These are phyloP conservation scores for Glycine soja DNA, from an alignment of 306 rosid species.

Conservation along the genomic window DNA sequence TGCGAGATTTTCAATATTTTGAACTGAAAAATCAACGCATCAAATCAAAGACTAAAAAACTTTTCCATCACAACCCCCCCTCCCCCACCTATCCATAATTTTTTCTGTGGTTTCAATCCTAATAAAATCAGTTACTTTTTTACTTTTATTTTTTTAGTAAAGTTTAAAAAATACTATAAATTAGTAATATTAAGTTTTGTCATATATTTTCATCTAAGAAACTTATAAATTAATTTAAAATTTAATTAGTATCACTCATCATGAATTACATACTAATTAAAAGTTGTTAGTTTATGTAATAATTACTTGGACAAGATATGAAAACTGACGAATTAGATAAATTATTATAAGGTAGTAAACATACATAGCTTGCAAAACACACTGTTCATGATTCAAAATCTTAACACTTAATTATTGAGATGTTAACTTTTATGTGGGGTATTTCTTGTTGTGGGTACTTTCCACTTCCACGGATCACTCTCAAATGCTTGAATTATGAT, in stretches of 20 bases:
- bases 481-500: conserved; percentile 17
- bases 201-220: neutral
- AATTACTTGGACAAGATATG: neutral
- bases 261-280: neutral
- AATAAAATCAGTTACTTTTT: neutral
- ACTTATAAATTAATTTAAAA: neutral
- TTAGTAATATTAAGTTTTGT: no score
- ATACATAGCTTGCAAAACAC: neutral
- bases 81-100: neutral
- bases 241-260: neutral
- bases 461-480: neutral
- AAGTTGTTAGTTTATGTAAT: neutral
- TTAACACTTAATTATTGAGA: neutral
- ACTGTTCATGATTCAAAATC: neutral
- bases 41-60: conserved; percentile 10
- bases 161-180: neutral
- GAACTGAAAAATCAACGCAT: neutral
- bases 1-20: conserved; percentile 8
- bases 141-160: neutral
- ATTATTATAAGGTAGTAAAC: neutral
- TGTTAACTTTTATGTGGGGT: neutral
- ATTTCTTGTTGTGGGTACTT: conserved; percentile 18
- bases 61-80: neutral
- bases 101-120: neutral
- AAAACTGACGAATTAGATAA: neutral